These are phyloP conservation scores for Naganishia sp. DNA, from an alignment of 1,284 basidiomycete species.

Conservation along the genomic window DNA sequence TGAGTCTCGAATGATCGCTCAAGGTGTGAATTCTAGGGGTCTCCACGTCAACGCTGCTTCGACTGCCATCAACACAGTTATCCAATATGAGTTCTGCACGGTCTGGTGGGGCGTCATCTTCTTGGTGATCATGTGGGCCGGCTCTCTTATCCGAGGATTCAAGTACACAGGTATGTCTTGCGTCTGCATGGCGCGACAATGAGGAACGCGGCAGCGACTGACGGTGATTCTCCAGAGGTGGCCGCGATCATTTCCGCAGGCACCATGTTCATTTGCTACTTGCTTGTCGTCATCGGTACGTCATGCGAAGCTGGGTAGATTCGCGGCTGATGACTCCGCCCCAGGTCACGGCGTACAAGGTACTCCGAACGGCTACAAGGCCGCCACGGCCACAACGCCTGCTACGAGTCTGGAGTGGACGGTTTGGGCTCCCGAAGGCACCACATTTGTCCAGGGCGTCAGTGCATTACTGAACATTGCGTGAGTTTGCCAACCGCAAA, in stretches of 20 bases:
- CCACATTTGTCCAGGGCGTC: constrained; percentile 62
- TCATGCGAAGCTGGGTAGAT: background rate
- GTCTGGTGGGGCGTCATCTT: constrained; percentile 35
- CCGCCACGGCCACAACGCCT: constrained; percentile 45
- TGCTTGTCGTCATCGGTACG: constrained; percentile 36
- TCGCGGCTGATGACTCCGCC: background rate
- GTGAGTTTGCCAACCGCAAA: background rate
- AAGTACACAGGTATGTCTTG: constrained; percentile 34
- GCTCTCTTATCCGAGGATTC: constrained; percentile 41
- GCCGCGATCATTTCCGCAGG: constrained; percentile 39
- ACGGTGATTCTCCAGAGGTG: background rate
- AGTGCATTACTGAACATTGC: constrained; percentile 55
- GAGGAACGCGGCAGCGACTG: background rate
- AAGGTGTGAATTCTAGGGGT: constrained; percentile 30
- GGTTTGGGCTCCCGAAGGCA: constrained; percentile 53
- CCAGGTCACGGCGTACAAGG: constrained; percentile 33
- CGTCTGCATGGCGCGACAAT: background rate
- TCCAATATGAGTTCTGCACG: constrained; percentile 35
- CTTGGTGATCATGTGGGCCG: constrained; percentile 38
- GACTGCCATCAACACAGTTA: constrained; percentile 39
- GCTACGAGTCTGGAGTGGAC: constrained; percentile 42
- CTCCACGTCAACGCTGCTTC: constrained; percentile 48
- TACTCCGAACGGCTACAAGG: constrained; percentile 36
- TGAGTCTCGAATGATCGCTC: background rate
- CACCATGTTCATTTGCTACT: constrained; percentile 34